Percentiles rank a stretch among this genome's conserved stretches.
Conservation (phyloP, 306 rosid species). For the Vachellia pachyceras region DNA sequence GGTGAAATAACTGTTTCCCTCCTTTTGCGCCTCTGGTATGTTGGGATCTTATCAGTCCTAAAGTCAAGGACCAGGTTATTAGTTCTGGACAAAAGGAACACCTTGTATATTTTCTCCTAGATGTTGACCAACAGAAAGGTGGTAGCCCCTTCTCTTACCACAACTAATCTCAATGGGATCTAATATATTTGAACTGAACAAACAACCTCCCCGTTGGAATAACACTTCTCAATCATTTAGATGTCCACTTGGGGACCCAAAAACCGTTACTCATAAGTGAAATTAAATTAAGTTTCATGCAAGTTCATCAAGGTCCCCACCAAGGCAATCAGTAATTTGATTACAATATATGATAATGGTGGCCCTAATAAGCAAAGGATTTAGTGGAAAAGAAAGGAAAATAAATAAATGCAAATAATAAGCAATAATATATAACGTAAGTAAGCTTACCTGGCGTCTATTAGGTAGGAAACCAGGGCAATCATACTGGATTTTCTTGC, state of each 20-base stretch:
- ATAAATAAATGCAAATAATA: constrained; percentile 17
- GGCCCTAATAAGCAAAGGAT: constrained; percentile 10
- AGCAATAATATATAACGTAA: constrained; percentile 2
- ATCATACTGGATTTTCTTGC: constrained; percentile 90
- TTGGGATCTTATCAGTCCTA: neutral
- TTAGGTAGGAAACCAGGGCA: constrained; percentile 92
- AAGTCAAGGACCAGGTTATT: neutral
- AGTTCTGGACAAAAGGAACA: neutral
- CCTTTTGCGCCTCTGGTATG: no score
- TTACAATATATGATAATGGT: neutral
- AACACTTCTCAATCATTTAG: neutral
- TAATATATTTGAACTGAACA: constrained; percentile 1
- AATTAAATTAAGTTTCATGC: neutral
- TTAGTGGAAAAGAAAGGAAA: constrained; percentile 24
- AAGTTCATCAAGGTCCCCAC: neutral
- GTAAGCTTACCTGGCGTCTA: constrained; percentile 85
- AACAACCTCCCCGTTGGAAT: neutral
- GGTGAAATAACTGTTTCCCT: no score
- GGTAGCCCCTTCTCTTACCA: no score
- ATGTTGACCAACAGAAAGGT: neutral
- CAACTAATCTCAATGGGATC: neutral
- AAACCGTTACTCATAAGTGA: neutral
- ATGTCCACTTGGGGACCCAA: neutral
- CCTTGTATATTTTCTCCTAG: neutral
- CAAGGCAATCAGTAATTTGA: neutral